These are phyloP conservation scores for Inonotus obliquus DNA, from an alignment of 1,284 basidiomycete species.

Conservation along the genomic window DNA sequence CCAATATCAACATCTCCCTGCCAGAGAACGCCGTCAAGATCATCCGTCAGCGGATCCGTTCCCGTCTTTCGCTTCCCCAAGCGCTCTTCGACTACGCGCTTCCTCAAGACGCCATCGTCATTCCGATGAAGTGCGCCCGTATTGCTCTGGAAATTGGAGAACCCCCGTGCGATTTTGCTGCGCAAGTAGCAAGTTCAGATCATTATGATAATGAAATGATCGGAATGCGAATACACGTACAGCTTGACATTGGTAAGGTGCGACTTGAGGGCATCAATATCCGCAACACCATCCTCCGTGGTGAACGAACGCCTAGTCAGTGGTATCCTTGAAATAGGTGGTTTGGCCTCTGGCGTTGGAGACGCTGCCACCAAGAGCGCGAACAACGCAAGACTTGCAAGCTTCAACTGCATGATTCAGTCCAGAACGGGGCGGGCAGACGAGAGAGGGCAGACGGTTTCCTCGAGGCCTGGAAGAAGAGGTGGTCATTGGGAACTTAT, in stretches of 20 bases:
- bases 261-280: slow-evolving; percentile 10
- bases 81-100: background rate
- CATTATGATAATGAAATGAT: background rate
- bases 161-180: slow-evolving; percentile 17
- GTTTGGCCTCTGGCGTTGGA: slow-evolving; percentile 4
- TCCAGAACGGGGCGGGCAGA: background rate
- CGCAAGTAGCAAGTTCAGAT: background rate
- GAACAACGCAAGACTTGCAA: slow-evolving; percentile 13
- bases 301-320: slow-evolving; percentile 12
- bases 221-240: slow-evolving; percentile 1
- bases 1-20: slow-evolving; percentile 16
- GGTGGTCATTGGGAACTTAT: background rate
- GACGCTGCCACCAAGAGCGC: slow-evolving; percentile 7
- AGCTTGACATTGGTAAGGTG: slow-evolving; percentile 12
- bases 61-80: slow-evolving; percentile 14
- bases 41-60: slow-evolving; percentile 15
- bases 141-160: slow-evolving; percentile 14
- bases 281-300: slow-evolving; percentile 17
- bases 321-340: slow-evolving; percentile 4
- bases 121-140: slow-evolving; percentile 13
- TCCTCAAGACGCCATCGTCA: slow-evolving; percentile 12
- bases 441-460: background rate
- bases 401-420: slow-evolving; percentile 13
- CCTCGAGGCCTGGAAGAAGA: background rate
- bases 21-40: slow-evolving; percentile 17